phyloP scores from a whole-genome alignment of 2,329 filamentous ascomycete genomes.

The Colletotrichum spinosum region DNA sequence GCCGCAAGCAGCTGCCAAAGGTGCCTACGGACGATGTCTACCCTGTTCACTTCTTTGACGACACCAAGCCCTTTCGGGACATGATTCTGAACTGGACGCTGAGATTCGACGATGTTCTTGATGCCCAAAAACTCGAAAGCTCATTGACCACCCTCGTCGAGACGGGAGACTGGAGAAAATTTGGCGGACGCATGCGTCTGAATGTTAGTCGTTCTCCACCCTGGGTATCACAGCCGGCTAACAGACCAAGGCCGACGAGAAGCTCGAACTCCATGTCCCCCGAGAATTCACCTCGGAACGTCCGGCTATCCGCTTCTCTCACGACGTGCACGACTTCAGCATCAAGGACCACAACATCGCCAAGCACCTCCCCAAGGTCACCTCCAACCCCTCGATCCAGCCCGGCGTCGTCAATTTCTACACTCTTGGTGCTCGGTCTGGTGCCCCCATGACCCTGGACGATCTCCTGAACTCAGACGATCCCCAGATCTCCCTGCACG shows the following conservation, averaged over 20 bases:
- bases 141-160: constrained; percentile 53
- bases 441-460: constrained; percentile 43
- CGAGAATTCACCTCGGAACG: constrained; percentile 43
- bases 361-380: constrained; percentile 48
- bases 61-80: constrained; percentile 39
- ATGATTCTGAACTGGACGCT: constrained; percentile 50
- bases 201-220: constrained; percentile 43
- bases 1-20: constrained; percentile 19
- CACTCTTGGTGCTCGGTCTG: constrained; percentile 35
- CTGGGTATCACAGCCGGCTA: neutral
- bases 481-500: constrained; percentile 60
- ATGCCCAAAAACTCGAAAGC: constrained; percentile 50
- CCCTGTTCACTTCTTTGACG: constrained; percentile 48
- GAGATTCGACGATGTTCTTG: constrained; percentile 59
- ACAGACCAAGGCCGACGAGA: constrained; percentile 36
- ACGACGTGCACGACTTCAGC: constrained; percentile 47
- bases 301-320: constrained; percentile 55
- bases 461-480: constrained; percentile 55
- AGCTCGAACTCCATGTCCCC: constrained; percentile 49
- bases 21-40: constrained; percentile 43
- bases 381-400: constrained; percentile 36
- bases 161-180: constrained; percentile 57
- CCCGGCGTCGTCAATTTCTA: constrained; percentile 36
- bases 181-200: constrained; percentile 57
- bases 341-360: constrained; percentile 56